phyloP scores from a whole-genome alignment of 2,329 filamentous ascomycete genomes.

The Penicillium digitatum region DNA sequence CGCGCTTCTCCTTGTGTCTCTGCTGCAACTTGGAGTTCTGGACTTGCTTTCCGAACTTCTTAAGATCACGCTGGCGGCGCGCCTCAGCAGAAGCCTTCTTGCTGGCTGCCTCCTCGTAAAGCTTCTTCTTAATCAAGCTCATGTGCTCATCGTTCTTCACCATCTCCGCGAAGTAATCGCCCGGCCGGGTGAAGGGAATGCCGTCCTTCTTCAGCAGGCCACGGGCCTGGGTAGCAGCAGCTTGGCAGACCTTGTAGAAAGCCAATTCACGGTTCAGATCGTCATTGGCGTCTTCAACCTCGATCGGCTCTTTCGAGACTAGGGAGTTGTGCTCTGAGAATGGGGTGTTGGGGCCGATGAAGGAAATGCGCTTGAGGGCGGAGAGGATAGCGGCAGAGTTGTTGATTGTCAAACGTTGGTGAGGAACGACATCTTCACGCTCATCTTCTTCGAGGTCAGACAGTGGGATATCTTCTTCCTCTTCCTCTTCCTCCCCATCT shows the following conservation, averaged over 20 bases:
- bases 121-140: slow-evolving; percentile 90
- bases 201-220: slow-evolving; percentile 74
- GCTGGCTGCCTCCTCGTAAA: slow-evolving; percentile 83
- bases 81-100: slow-evolving; percentile 94
- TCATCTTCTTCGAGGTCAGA: slow-evolving; percentile 81
- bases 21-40: slow-evolving; percentile 96
- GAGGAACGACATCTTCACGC: slow-evolving; percentile 78
- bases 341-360: slow-evolving; percentile 58
- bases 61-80: slow-evolving; percentile 84
- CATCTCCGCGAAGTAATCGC: slow-evolving; percentile 98
- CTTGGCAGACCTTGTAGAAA: slow-evolving; percentile 85
- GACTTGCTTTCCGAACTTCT: slow-evolving; percentile 99
- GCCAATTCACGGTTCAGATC: slow-evolving; percentile 88
- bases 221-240: slow-evolving; percentile 70
- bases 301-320: slow-evolving; percentile 62
- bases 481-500: slow-evolving; percentile 64
- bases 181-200: slow-evolving; percentile 79
- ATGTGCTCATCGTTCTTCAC: slow-evolving; percentile 98
- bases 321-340: slow-evolving; percentile 83
- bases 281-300: slow-evolving; percentile 80
- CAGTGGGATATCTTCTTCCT: slow-evolving; percentile 82
- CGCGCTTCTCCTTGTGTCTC: slow-evolving; percentile 83
- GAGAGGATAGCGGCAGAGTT: slow-evolving; percentile 83
- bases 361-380: slow-evolving; percentile 64
- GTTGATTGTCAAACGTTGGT: slow-evolving; percentile 94